Evolutionary conservation across 2,329 filamentous ascomycete species (phyloP), one percentile per base, ranked within the genome.

Genomic region (Penicillium sp.): DNA sequence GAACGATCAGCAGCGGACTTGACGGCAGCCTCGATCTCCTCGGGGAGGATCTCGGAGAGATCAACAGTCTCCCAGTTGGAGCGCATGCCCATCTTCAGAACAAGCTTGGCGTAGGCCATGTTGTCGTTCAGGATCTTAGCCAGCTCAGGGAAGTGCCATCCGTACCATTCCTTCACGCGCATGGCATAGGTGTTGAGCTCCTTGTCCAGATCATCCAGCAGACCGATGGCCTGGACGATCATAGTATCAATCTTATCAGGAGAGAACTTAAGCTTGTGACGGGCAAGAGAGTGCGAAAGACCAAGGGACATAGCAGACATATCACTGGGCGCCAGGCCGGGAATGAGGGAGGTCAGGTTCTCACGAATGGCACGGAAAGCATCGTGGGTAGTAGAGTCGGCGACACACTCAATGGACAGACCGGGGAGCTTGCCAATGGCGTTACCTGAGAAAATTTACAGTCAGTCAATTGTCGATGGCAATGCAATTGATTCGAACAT

Each of bases 81-180:
- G 60, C 94, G 88, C 83, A 95, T 90, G 63, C 94, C 94, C 80
- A 96, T 90, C 60, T 87, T 84, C 44, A 96, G 78, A 52, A 99
- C 91, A 52, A 99, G 87, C 62, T 87, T 88, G 54, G 92, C 87
- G 72, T 96, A 99, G 60, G 92, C 92, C 57, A 96, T 79, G 77
- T 99, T 99, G 82, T 99, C 94, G 75, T 95, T 95, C 63, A 97
- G 83, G 69, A 97, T 96, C 78, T 92, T 93, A 69, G 90, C 92
- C 83, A 99, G 86, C 80, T 99, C 94, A 33, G 94, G 94, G 80
- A 97, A 99, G 77, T 97, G 94, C 94, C 94, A 99, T 68, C 94
- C 94, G 72, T 99, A 99, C 94, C 94, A 99, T 76, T 99, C 94
- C 85, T 97, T 97, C 56, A 97, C 91, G 74, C 94, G 84, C 94